Percentiles rank a stretch among this genome's conserved stretches.
phyloP scores from a whole-genome alignment of 352 stramenopile species.

The Pythium folliculosum region DNA sequence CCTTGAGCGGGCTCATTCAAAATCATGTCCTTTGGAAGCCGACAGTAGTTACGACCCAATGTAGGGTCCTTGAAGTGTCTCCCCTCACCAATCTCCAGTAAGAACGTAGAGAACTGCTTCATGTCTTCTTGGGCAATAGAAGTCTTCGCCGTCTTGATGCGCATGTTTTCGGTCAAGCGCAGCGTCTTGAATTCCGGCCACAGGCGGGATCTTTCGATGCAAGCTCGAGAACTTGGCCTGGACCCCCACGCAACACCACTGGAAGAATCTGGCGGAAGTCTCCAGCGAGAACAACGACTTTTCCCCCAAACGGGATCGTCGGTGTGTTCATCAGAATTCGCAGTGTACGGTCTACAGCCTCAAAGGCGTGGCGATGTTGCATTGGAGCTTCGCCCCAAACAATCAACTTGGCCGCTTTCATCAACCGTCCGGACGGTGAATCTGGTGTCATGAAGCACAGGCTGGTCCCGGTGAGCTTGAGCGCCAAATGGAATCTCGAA shows the following conservation, averaged over 20 bases:
- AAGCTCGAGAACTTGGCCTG: slow-evolving; percentile 2
- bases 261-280: slow-evolving; percentile 24
- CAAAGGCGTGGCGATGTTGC: slow-evolving; percentile 8
- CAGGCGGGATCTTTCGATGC: slow-evolving; percentile 3
- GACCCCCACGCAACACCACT: background rate
- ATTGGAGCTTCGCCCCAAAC: slow-evolving; percentile 10
- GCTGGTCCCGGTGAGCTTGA: background rate
- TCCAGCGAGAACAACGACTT: slow-evolving; percentile 12
- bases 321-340: background rate
- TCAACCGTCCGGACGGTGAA: background rate
- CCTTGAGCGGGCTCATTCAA: background rate
- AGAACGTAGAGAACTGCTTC: slow-evolving; percentile 1
- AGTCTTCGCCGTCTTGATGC: background rate
- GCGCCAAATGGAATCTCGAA: too few relatives aligned
- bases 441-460: background rate
- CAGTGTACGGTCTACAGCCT: slow-evolving; percentile 11
- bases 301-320: slow-evolving; percentile 6
- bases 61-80: slow-evolving; percentile 4
- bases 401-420: background rate
- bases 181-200: slow-evolving; percentile 1
- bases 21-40: slow-evolving; percentile 2
- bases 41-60: background rate
- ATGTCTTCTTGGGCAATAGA: background rate
- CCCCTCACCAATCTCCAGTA: slow-evolving; percentile 8
- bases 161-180: slow-evolving; percentile 3